Evolutionary conservation across 768 basidiomycete species (phyloP).

Genomic region (Suillus subalutaceus): DNA sequence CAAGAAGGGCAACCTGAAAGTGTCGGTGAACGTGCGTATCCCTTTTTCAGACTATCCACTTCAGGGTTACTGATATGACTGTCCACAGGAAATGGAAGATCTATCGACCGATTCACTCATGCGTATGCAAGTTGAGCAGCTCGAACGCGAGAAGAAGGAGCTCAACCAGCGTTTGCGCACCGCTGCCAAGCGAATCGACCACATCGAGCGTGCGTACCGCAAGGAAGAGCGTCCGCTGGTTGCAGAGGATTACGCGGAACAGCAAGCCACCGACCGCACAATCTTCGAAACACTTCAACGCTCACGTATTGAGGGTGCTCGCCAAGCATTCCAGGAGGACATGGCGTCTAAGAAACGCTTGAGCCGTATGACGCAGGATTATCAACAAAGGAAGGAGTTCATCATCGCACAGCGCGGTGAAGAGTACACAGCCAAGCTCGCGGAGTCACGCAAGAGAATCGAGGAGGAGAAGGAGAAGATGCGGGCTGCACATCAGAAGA

Average conservation of each 20-base stretch:
- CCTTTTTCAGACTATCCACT: constrained; percentile 9
- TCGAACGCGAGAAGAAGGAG: constrained; percentile 96
- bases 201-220: constrained; percentile 92
- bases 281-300: constrained; percentile 67
- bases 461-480: constrained; percentile 85
- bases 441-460: constrained; percentile 66
- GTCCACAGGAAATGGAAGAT: constrained; percentile 71
- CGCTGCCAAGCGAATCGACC: constrained; percentile 88
- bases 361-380: constrained; percentile 74
- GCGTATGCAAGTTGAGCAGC: constrained; percentile 88
- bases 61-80: constrained; percentile 14
- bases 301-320: constrained; percentile 57
- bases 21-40: constrained; percentile 67
- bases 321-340: constrained; percentile 62
- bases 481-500: constrained; percentile 59
- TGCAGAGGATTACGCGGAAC: constrained; percentile 80
- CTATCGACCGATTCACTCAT: constrained; percentile 87
- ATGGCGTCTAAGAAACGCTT: constrained; percentile 78
- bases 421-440: constrained; percentile 65
- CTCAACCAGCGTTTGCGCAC: constrained; percentile 80
- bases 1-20: constrained; percentile 73
- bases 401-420: constrained; percentile 61
- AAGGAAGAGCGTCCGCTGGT: constrained; percentile 91
- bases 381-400: constrained; percentile 49
- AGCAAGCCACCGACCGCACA: constrained; percentile 76